phyloP scores from a whole-genome alignment of 2,329 filamentous ascomycete genomes.

The Diaporthe capsici region DNA sequence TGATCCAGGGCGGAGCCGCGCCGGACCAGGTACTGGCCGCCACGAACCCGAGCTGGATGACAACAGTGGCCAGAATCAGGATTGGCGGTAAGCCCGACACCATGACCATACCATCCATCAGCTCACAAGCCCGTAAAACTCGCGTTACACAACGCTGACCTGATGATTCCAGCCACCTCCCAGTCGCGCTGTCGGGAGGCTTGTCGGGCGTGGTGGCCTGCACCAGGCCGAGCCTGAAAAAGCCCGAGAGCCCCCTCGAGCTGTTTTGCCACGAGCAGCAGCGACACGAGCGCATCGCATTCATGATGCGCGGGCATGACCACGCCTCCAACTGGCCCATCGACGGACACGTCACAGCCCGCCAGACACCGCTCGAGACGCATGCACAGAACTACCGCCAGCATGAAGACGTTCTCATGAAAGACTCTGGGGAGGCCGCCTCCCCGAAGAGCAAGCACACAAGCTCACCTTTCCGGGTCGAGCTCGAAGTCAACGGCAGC shows the following conservation, averaged over 20 bases:
- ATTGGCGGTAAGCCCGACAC: conserved; percentile 12
- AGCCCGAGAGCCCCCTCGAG: conserved; percentile 31
- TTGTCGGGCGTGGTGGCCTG: conserved; percentile 1
- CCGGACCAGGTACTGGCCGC: neutral
- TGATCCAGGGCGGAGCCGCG: neutral
- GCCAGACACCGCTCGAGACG: neutral
- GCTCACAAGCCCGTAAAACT: neutral
- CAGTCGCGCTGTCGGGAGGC: conserved; percentile 16
- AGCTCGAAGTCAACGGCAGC: conserved; percentile 28
- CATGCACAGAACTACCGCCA: neutral
- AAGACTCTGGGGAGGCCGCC: neutral
- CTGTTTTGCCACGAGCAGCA: conserved; percentile 35
- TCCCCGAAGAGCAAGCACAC: conserved; percentile 12
- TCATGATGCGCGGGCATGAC: conserved; percentile 32
- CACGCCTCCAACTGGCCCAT: neutral
- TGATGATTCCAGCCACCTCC: conserved; percentile 18
- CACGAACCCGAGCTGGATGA: conserved; percentile 11
- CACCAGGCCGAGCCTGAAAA: neutral
- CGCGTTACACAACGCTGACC: neutral
- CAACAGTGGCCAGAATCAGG: neutral
- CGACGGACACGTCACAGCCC: neutral
- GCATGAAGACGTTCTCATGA: conserved; percentile 6
- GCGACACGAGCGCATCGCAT: conserved; percentile 38
- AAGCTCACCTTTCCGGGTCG: neutral
- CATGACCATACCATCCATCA: neutral